These are phyloP conservation scores for Candida smagusa DNA, from an alignment of 1,139 yeast genomes.

Conservation along the genomic window DNA sequence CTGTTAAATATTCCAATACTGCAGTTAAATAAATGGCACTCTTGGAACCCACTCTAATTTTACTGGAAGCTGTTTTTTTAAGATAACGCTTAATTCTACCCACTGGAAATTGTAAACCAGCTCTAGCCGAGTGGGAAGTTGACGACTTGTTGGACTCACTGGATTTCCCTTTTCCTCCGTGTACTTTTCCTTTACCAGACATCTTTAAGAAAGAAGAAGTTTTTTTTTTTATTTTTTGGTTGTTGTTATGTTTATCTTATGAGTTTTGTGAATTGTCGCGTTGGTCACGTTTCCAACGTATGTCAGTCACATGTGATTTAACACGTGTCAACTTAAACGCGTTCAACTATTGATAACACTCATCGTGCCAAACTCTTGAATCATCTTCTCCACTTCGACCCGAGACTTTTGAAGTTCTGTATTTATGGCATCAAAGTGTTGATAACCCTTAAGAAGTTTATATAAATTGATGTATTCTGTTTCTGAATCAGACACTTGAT, in stretches of 20 bases:
- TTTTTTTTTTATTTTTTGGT: conserved; percentile 3
- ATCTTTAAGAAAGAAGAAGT: conserved; percentile 43
- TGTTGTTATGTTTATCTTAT: conserved; percentile 7
- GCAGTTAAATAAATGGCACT: conserved; percentile 97
- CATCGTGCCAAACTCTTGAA: conserved; percentile 43
- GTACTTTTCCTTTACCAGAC: conserved; percentile 89
- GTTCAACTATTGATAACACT: conserved; percentile 37
- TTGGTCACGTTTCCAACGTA: conserved; percentile 5
- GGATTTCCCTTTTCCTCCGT: conserved; percentile 95
- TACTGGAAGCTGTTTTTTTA: conserved; percentile 88
- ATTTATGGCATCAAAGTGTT: conserved; percentile 70
- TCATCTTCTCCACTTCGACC: conserved; percentile 49
- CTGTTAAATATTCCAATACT: conserved; percentile 93
- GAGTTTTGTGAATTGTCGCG: conserved; percentile 5
- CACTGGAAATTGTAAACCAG: conserved; percentile 97
- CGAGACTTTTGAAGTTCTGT: conserved; percentile 62
- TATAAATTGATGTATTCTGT: conserved; percentile 33
- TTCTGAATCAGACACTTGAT: conserved; percentile 15
- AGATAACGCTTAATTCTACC: conserved; percentile 97
- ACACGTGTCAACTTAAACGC: not conserved
- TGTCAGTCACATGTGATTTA: not conserved
- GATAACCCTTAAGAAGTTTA: conserved; percentile 52
- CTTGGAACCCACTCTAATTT: conserved; percentile 94
- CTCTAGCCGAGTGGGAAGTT: conserved; percentile 93
- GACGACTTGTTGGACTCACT: conserved; percentile 63